Percentiles rank a stretch among this genome's conserved stretches.
phyloP scores from a whole-genome alignment of 2,329 filamentous ascomycete genomes.

The Fusarium multiceps region DNA sequence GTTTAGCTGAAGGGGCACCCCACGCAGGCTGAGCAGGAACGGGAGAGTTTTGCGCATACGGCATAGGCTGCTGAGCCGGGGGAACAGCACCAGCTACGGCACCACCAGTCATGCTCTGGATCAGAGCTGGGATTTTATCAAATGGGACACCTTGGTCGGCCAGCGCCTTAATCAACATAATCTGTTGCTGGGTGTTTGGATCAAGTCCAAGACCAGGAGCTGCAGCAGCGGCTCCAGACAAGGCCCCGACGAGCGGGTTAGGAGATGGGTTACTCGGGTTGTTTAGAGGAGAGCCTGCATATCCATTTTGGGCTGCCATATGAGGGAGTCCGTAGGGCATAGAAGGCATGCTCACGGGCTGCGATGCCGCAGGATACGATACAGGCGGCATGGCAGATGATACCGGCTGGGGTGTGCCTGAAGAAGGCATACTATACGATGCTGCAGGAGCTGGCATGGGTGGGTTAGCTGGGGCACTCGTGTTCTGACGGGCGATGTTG shows the following conservation, averaged over 20 bases:
- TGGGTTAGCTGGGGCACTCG: conserved; percentile 57
- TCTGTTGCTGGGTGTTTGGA: conserved; percentile 73
- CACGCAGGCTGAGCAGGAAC: conserved; percentile 49
- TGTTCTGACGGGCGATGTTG: conserved; percentile 82
- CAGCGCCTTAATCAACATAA: conserved; percentile 79
- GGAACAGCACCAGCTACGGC: conserved; percentile 49
- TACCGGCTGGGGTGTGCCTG: conserved; percentile 49
- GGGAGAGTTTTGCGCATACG: conserved; percentile 58
- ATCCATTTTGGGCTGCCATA: conserved; percentile 52
- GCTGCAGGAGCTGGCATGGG: conserved; percentile 55
- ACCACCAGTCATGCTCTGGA: conserved; percentile 62
- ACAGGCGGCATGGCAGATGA: conserved; percentile 47
- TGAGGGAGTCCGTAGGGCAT: conserved; percentile 56
- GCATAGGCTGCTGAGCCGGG: conserved; percentile 45
- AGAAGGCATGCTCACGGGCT: conserved; percentile 70
- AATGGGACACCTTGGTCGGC: conserved; percentile 79
- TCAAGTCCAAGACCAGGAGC: conserved; percentile 55
- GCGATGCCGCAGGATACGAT: conserved; percentile 58
- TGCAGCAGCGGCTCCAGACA: conserved; percentile 49
- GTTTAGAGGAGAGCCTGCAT: conserved; percentile 43
- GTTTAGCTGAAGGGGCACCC: conserved; percentile 45
- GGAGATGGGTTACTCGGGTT: conserved; percentile 45
- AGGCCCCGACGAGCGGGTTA: conserved; percentile 49
- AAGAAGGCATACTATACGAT: conserved; percentile 53
- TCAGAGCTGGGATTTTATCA: conserved; percentile 76